Evolutionary conservation across 768 basidiomycete genomes (phyloP).

Genomic region (Psilocybe cubensis): DNA sequence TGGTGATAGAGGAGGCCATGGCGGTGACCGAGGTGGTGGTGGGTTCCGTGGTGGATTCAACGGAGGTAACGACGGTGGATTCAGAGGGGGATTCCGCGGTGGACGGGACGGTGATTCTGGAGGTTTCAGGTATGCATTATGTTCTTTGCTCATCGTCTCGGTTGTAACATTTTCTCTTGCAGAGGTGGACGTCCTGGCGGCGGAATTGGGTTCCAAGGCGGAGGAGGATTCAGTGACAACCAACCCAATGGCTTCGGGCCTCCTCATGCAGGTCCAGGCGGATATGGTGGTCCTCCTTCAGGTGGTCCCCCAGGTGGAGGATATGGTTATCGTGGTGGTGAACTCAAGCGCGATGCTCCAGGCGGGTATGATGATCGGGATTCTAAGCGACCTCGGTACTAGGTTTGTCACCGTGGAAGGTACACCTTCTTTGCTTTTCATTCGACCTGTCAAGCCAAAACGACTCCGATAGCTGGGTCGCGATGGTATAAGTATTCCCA

Average conservation of each 20-base stretch:
- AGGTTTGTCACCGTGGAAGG: constrained; percentile 37
- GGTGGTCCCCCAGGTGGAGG: constrained; percentile 35
- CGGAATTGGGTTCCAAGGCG: constrained; percentile 71
- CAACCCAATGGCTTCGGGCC: constrained; percentile 49
- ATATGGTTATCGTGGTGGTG: constrained; percentile 65
- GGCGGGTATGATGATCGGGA: constrained; percentile 86
- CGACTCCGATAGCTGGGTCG: constrained; percentile 16
- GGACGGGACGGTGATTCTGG: constrained; percentile 37
- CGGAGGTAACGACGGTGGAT: constrained; percentile 4
- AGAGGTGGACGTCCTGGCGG: constrained; percentile 72
- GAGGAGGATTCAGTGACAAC: constrained; percentile 61
- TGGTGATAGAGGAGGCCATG: constrained; percentile 33
- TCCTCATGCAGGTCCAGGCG: constrained; percentile 24
- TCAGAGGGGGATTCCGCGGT: constrained; percentile 31
- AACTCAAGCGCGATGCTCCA: constrained; percentile 78
- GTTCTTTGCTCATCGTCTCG: background rate
- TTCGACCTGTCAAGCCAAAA: constrained; percentile 24
- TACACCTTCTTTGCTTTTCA: constrained; percentile 23
- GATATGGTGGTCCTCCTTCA: constrained; percentile 22
- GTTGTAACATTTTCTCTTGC: constrained; percentile 20
- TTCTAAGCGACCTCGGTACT: constrained; percentile 81
- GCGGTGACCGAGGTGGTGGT: constrained; percentile 25
- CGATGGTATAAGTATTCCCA: constrained; percentile 27
- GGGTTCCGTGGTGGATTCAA: constrained; percentile 38
- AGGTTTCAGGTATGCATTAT: constrained; percentile 18